phyloP scores from a whole-genome alignment of 352 stramenopile species.

The Phytophthora quininea region DNA sequence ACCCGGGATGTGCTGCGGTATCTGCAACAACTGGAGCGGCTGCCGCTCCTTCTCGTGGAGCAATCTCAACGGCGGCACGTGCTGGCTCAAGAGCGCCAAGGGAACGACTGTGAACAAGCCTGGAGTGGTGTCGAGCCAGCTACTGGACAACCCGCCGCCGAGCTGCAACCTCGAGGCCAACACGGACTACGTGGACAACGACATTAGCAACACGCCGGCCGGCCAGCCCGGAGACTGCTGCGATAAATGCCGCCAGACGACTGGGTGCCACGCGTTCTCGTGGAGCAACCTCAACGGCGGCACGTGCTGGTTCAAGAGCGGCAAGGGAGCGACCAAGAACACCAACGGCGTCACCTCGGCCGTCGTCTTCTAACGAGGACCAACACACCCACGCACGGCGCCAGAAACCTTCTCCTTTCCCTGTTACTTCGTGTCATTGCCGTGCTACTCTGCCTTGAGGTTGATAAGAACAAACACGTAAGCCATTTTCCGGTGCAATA shows the following conservation, averaged over 20 bases:
- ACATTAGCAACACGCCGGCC: constrained; percentile 30
- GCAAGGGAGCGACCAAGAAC: constrained; percentile 21
- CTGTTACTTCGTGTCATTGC: background rate
- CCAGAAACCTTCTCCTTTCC: background rate
- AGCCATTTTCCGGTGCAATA: no score
- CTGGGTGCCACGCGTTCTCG: constrained; percentile 34
- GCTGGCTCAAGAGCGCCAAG: constrained; percentile 43
- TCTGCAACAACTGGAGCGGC: constrained; percentile 40
- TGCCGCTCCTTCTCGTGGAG: constrained; percentile 44
- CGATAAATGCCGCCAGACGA: constrained; percentile 19
- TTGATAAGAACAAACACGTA: no score
- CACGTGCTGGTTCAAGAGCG: constrained; percentile 33
- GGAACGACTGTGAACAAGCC: constrained; percentile 15
- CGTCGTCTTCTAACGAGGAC: background rate
- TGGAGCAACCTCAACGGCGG: constrained; percentile 31
- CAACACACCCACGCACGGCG: background rate
- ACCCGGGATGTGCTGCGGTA: constrained; percentile 31
- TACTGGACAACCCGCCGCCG: constrained; percentile 22
- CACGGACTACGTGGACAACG: constrained; percentile 37
- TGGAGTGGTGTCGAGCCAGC: constrained; percentile 31
- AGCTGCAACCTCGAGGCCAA: constrained; percentile 27
- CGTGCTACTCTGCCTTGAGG: no score
- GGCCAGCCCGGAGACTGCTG: constrained; percentile 33
- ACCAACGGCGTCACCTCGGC: constrained; percentile 34
- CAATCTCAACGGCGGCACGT: constrained; percentile 44